Conservation (phyloP, 2,329 filamentous ascomycete genomes). For the Cladosporium sp. region DNA sequence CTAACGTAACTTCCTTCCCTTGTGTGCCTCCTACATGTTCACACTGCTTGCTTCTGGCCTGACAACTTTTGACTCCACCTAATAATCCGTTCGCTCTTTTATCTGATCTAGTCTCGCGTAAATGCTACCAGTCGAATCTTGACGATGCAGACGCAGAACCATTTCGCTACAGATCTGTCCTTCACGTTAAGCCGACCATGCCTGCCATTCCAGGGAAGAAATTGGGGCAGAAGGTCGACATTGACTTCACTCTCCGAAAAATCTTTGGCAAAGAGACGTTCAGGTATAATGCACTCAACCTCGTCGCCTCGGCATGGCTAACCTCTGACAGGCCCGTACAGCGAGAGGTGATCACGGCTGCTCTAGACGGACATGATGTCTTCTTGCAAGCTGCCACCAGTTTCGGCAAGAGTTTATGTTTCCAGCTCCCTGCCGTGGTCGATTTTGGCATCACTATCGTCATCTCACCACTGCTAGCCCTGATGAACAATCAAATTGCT, state of each 20-base stretch:
- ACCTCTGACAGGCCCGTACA: constrained; percentile 62
- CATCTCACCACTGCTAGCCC: constrained; percentile 77
- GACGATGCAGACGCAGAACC: no score
- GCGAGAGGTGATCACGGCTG: constrained; percentile 78
- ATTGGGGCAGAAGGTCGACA: constrained; percentile 29
- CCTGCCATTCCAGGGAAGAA: constrained; percentile 10
- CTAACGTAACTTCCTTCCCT: no score
- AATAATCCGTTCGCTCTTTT: no score
- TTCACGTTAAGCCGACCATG: no score
- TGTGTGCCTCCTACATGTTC: no score
- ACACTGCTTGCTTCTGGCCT: no score
- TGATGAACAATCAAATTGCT: constrained; percentile 95
- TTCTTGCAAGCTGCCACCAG: constrained; percentile 87
- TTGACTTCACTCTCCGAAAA: constrained; percentile 34
- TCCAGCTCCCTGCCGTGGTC: constrained; percentile 83
- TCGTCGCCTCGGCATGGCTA: background rate
- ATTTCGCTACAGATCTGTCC: no score
- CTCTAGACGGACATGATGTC: constrained; percentile 79
- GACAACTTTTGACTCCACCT: no score
- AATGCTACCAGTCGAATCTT: no score
- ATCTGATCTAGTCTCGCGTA: no score
- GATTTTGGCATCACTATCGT: constrained; percentile 88
- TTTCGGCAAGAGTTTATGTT: constrained; percentile 91
- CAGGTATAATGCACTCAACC: constrained; percentile 21
- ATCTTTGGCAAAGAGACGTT: constrained; percentile 33